Conservation (phyloP, 2,329 filamentous ascomycete species). For the Alternaria postmessia region DNA sequence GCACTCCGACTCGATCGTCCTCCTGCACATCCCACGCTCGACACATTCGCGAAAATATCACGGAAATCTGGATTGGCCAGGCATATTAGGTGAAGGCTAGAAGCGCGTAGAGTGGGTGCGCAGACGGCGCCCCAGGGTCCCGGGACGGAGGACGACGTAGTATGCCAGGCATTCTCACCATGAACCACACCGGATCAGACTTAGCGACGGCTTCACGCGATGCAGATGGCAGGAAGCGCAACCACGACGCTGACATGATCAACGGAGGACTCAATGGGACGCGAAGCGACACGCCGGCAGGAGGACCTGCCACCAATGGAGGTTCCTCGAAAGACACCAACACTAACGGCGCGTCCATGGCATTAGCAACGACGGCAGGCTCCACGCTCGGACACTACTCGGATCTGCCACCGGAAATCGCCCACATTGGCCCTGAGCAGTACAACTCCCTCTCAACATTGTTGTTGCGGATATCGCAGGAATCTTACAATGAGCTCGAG, state of each 20-base stretch:
- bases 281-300: conserved; percentile 22
- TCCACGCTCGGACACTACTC: conserved; percentile 31
- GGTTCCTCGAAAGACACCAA: conserved; percentile 11
- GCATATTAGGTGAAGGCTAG: not conserved
- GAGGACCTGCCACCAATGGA: conserved; percentile 22
- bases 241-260: conserved; percentile 39
- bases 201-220: conserved; percentile 43
- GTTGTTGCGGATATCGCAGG: conserved; percentile 80
- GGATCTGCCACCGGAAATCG: conserved; percentile 60
- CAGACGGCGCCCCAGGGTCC: conserved; percentile 43
- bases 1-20: not conserved
- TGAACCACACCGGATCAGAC: conserved; percentile 55
- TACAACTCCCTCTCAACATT: conserved; percentile 80
- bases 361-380: conserved; percentile 14
- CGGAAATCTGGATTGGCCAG: not conserved
- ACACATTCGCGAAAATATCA: not conserved
- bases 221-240: conserved; percentile 42
- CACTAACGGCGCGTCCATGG: conserved; percentile 29
- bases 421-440: conserved; percentile 73
- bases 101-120: conserved; percentile 28
- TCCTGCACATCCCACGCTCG: not conserved
- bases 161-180: conserved; percentile 60
- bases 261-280: conserved; percentile 37
- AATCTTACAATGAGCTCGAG: conserved; percentile 79
- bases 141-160: conserved; percentile 43